Base-by-base conservation (phyloP, 2,329 filamentous ascomycete species). In the Aspergillus sp. region DNA sequence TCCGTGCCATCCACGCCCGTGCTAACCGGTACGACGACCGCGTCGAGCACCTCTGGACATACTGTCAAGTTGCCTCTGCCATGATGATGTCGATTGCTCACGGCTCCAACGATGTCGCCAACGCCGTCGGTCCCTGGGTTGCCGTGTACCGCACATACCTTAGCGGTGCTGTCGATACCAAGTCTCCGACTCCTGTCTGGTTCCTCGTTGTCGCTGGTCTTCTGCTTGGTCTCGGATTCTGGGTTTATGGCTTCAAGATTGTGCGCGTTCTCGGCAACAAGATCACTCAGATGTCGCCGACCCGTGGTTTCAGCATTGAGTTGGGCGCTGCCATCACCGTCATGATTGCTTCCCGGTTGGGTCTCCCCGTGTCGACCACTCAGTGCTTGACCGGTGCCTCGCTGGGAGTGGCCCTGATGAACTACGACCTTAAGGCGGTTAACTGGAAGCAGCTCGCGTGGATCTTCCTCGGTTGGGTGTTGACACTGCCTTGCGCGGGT, bases 1-100 rank as follows among this genome's bases (percentile, higher is more conserved):
- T 61, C n/a, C 55, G 45, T 30, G 55, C 47, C 32, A 60, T 57
- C 30, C 63, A 66, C 43, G 49, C 60, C 26, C 52, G 55, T 15
- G 64, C 65, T 12, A 55, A 55, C 26, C 52, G 52, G 19, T 69
- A 69, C 43, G 66, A 68, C 47, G 61, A 62, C 39, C 55, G 59
- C 12, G 61, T 67, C 24, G 66, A 69, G 44, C 63, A 69, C 47
- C 52, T 68, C 30, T 68, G 60, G 57, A 66, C 65, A 1, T 69
- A 60, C 43, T 58, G 52, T 28, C 62, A 66, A 44, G 57, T 66
- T 8, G 48, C 53, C 32, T 55, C 53, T 4, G 62, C 62, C 28
- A 58, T 61, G 35, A 56, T 61, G 45, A 61, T 60, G 55, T 62
- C 58, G 27, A 60, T 66, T 37, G 58, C 61, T 3, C 63, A 66